Evolutionary conservation across 805 yeast species (phyloP).

Genomic region (Ascoidea rubescens): DNA sequence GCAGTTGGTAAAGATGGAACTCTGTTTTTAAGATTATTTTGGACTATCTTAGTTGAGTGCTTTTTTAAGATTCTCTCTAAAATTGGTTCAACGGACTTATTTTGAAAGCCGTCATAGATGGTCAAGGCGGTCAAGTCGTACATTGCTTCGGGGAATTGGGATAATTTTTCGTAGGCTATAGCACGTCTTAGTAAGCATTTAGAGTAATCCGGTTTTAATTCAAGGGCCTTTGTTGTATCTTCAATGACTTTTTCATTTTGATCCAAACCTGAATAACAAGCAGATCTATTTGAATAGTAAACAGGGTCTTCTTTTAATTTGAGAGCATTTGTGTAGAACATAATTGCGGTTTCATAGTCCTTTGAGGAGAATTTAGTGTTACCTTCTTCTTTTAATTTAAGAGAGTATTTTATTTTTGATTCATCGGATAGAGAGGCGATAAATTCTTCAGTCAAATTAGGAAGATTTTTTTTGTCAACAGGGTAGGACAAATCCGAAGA

Average conservation of each 20-base stretch:
- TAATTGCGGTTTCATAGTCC: conserved; percentile 63
- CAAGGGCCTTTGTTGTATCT: conserved; percentile 78
- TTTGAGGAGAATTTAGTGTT: conserved; percentile 62
- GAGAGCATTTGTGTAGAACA: conserved; percentile 68
- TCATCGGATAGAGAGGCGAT: conserved; percentile 30
- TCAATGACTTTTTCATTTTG: conserved; percentile 74
- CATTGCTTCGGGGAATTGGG: conserved; percentile 70
- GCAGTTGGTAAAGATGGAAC: conserved; percentile 50
- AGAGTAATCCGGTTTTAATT: conserved; percentile 76
- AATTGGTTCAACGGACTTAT: conserved; percentile 61
- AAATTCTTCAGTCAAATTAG: conserved; percentile 34
- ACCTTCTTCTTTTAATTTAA: conserved; percentile 80
- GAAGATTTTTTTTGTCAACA: conserved; percentile 41
- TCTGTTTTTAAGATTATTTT: conserved; percentile 33
- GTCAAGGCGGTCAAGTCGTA: conserved; percentile 85
- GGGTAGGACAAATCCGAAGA: conserved; percentile 28
- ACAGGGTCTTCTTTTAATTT: conserved; percentile 69
- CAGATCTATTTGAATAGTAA: conserved; percentile 90
- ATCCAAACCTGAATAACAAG: conserved; percentile 77
- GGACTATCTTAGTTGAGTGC: conserved; percentile 62
- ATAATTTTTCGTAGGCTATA: conserved; percentile 75
- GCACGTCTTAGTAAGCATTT: conserved; percentile 93
- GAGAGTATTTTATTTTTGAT: conserved; percentile 51
- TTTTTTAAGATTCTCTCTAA: conserved; percentile 79
- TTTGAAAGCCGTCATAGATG: conserved; percentile 70